Percentiles rank a stretch among this genome's conserved stretches.
These are phyloP conservation scores for Mucor saturninus DNA, from an alignment of 371 early-diverging fungal species.

Conservation along the genomic window DNA sequence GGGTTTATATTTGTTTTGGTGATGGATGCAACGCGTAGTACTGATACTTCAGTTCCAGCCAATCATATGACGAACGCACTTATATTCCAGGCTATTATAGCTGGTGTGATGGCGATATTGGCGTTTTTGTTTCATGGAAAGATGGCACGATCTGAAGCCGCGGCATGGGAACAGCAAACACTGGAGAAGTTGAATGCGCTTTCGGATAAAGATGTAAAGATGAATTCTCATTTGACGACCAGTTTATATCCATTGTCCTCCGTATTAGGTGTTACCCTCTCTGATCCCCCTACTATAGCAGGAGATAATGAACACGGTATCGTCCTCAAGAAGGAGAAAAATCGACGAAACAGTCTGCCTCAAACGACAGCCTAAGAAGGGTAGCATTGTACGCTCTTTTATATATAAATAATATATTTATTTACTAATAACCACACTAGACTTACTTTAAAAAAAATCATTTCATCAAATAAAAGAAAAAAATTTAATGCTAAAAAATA, in stretches of 20 bases:
- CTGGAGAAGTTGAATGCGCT: slow-evolving; percentile 3
- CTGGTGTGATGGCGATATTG: slow-evolving; percentile 27
- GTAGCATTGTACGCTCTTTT: no score
- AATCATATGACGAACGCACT: slow-evolving; percentile 37
- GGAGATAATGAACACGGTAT: background rate
- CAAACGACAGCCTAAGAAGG: no score
- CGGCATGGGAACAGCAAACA: slow-evolving; percentile 8
- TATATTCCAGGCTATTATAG: slow-evolving; percentile 34
- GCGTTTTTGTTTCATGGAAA: slow-evolving; percentile 26
- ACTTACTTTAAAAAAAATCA: no score
- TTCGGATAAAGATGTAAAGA: background rate
- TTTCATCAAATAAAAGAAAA: no score
- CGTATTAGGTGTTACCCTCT: slow-evolving; percentile 5
- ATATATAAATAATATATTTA: no score
- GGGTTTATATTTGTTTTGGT: slow-evolving; percentile 52
- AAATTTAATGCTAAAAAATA: no score
- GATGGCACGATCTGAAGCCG: slow-evolving; percentile 30
- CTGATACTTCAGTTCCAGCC: slow-evolving; percentile 21
- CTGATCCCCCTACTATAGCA: background rate
- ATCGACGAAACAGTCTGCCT: no score
- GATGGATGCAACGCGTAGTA: slow-evolving; percentile 43
- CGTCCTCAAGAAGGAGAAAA: no score
- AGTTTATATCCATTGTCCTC: background rate
- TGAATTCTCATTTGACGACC: background rate
- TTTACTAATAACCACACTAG: no score